A percentile compares a stretch with the other conserved stretches of the same genome.
phyloP scores from a whole-genome alignment of 805 yeast genomes.

The Candida qinlingensis region DNA sequence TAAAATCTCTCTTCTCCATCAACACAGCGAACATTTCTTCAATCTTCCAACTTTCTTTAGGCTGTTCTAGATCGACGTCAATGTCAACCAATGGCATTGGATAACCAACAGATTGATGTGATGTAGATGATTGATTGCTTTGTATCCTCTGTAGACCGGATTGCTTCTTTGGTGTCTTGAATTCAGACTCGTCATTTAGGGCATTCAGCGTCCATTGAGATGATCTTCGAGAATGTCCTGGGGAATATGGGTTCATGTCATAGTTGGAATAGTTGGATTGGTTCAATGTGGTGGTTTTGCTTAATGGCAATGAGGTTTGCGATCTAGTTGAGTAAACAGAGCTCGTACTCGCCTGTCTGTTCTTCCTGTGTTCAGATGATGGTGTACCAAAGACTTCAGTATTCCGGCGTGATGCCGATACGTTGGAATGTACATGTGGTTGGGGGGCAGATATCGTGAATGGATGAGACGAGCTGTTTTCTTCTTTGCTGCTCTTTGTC shows the following conservation, averaged over 20 bases:
- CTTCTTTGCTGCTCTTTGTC: constrained; percentile 13
- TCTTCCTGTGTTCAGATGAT: constrained; percentile 5
- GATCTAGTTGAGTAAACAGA: constrained; percentile 21
- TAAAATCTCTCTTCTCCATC: constrained; percentile 80
- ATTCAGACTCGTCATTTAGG: constrained; percentile 8
- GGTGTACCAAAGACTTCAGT: constrained; percentile 1
- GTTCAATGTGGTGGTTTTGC: constrained; percentile 22
- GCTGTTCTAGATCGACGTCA: constrained; percentile 49
- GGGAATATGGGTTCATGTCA: constrained; percentile 21
- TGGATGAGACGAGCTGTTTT: constrained; percentile 1
- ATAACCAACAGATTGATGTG: constrained; percentile 1
- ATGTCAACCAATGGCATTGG: constrained; percentile 2
- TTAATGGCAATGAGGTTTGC: constrained; percentile 23
- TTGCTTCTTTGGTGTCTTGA: constrained; percentile 18
- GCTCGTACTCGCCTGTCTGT: constrained; percentile 23
- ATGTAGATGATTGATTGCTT: constrained; percentile 15
- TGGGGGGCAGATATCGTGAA: constrained; percentile 18
- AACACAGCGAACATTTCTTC: constrained; percentile 72
- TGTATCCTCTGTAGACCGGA: constrained; percentile 21
- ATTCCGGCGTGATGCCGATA: constrained; percentile 1
- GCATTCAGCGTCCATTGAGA: constrained; percentile 19
- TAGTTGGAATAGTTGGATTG: constrained; percentile 16
- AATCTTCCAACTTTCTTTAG: constrained; percentile 58
- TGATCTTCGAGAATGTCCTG: constrained; percentile 24
- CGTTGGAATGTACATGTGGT: constrained; percentile 7